Evolutionary conservation across 2,329 filamentous ascomycete species (phyloP), one percentile per base, ranked within the genome.

Genomic region (Boeremia lycopersici): DNA sequence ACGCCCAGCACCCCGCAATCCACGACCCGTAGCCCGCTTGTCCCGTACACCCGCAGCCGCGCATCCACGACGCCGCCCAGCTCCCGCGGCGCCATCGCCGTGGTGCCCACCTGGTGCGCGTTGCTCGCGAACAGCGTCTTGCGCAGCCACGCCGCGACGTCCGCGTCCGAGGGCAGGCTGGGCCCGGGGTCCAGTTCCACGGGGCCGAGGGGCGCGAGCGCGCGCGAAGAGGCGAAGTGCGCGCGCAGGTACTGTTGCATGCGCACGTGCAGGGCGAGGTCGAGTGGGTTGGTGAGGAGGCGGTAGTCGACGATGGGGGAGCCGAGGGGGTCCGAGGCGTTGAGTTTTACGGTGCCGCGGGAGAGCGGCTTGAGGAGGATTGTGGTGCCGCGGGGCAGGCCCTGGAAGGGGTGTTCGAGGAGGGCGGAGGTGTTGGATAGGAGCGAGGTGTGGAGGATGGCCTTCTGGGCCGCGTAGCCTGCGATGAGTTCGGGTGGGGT

Each of bases 281-380:
- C 71, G 11, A 67, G 33, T 3, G 69, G 69, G 59, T 74, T 69
- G 13, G 56, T 47, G 38, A 48, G 70, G 31, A 65, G 64, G 26
- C 61, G 61, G 58, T 67, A 74, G 52, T 74, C 68, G 43, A 71
- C 53, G 8, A 68, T 40, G 1, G 68, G 71, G 0, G 48, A 36
- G 8, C 51, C 60, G 3, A 52, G 35, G 2, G 70, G 67, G 43
- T 73, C 60, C n/a, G 65, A 60, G 7, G 66, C 61, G 51, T 71
- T 68, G 8, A 74, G 63, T 11, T 59, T 60, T 33, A 74, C 66
- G 19, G 65, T 65, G 17, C 73, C 73, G 40, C 73, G 67, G 9
- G 56, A 63, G 36, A 74, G 60, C 2, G 74, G 64, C 31, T 67
- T 41, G 42, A 60, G 34, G 1, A 51, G 40, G 26, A 51, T 51